A percentile compares a stretch with the other conserved stretches of the same genome.
Conservation (phyloP, 1,284 basidiomycete species). For the Puccinia brachypodii region DNA sequence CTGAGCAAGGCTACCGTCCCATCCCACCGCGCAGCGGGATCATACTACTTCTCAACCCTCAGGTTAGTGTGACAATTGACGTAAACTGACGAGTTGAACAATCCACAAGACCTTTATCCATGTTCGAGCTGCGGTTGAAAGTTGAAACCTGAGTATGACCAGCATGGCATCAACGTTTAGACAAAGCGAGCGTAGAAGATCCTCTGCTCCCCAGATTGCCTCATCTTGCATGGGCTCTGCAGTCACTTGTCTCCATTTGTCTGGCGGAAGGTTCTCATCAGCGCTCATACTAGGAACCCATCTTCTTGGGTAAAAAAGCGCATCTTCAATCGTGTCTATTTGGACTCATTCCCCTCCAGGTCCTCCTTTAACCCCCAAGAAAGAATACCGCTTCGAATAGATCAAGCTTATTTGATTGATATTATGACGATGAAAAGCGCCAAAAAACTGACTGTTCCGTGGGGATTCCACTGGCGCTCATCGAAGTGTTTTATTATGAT, state of each 20-base stretch:
- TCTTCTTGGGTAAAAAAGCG: background rate
- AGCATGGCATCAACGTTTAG: background rate
- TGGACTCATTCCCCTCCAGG: no score
- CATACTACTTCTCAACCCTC: background rate
- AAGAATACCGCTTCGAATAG: background rate
- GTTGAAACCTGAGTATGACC: constrained; percentile 4
- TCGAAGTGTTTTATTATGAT: constrained; percentile 19
- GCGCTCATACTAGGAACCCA: background rate
- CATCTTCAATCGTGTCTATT: no score
- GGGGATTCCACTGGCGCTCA: constrained; percentile 26
- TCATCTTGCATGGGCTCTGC: constrained; percentile 12
- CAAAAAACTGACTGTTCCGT: background rate
- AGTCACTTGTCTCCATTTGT: background rate
- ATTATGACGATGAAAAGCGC: background rate
- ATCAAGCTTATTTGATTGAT: background rate
- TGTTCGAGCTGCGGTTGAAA: background rate
- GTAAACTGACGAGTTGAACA: background rate
- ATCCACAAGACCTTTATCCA: background rate
- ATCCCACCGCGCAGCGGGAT: background rate
- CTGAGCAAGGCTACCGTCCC: background rate
- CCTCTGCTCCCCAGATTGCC: background rate
- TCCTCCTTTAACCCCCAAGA: no score
- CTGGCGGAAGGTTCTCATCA: background rate
- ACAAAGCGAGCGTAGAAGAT: constrained; percentile 12
- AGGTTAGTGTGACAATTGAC: background rate